These are phyloP conservation scores for Phaeosphaeriaceae sp. DNA, from an alignment of 2,329 filamentous ascomycete genomes.

Conservation along the genomic window DNA sequence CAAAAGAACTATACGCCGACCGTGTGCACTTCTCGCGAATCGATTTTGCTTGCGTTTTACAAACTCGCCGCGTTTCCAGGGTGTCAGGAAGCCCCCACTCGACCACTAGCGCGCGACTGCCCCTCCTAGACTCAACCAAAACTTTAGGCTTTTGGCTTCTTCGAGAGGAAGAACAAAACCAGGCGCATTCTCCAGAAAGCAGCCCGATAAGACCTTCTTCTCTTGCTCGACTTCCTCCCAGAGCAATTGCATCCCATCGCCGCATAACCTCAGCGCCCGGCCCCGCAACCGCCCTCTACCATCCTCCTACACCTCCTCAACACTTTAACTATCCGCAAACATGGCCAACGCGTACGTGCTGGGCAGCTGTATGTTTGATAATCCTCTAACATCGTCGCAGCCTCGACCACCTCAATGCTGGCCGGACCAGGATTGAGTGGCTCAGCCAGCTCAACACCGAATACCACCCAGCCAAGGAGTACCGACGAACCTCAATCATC, in stretches of 20 bases:
- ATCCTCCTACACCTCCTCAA: slow-evolving; percentile 13
- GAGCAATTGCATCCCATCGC: slow-evolving; percentile 18
- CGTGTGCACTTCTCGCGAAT: slow-evolving; percentile 11
- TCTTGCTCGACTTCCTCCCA: slow-evolving; percentile 4
- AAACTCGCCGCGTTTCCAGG: slow-evolving; percentile 22
- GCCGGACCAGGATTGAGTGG: slow-evolving; percentile 76
- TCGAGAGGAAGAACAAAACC: slow-evolving; percentile 8
- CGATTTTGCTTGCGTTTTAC: slow-evolving; percentile 18
- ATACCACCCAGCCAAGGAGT: slow-evolving; percentile 84
- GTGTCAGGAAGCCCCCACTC: slow-evolving; percentile 24
- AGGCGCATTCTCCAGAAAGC: slow-evolving; percentile 18
- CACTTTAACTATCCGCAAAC: slow-evolving; percentile 29
- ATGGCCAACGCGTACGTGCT: slow-evolving; percentile 72
- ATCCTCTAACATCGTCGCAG: slow-evolving; percentile 15
- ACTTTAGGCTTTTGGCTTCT: not conserved
- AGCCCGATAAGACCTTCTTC: slow-evolving; percentile 5
- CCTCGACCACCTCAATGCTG: slow-evolving; percentile 75
- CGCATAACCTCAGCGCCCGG: slow-evolving; percentile 18
- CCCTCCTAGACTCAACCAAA: slow-evolving; percentile 17
- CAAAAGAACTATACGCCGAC: slow-evolving; percentile 7
- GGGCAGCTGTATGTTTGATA: not conserved
- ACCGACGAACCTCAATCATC: slow-evolving; percentile 97
- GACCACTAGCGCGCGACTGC: slow-evolving; percentile 29
- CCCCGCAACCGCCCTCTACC: slow-evolving; percentile 21
- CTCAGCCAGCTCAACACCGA: slow-evolving; percentile 85